Evolutionary conservation across 2,329 filamentous ascomycete genomes (phyloP).

Genomic region (Neofusicoccum umdonicola): DNA sequence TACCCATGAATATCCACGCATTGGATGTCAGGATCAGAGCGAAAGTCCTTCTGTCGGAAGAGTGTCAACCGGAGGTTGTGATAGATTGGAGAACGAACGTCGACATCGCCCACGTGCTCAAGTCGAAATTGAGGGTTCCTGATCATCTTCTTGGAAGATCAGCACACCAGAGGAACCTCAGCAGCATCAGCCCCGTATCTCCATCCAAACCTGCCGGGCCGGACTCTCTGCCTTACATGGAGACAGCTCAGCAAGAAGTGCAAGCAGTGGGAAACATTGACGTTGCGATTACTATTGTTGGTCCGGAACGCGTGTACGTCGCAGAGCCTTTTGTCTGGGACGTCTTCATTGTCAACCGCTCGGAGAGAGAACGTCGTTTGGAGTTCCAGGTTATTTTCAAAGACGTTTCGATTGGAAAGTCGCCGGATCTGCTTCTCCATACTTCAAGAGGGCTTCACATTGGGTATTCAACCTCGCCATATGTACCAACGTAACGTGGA

Average conservation of each 20-base stretch:
- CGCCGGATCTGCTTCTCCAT: conserved; percentile 68
- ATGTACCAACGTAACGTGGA: not conserved
- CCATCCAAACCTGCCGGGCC: conserved; percentile 26
- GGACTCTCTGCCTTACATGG: conserved; percentile 29
- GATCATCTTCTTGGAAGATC: conserved; percentile 45
- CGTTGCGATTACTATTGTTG: conserved; percentile 72
- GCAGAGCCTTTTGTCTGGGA: conserved; percentile 70
- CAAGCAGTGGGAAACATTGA: conserved; percentile 55
- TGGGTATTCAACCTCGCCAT: conserved; percentile 50
- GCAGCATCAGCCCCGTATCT: not conserved
- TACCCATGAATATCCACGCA: conserved; percentile 29
- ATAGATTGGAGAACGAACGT: conserved; percentile 69
- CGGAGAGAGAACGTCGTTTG: conserved; percentile 62
- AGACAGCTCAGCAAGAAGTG: conserved; percentile 23
- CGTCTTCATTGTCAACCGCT: conserved; percentile 74
- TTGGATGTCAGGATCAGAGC: conserved; percentile 61
- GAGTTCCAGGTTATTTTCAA: conserved; percentile 68
- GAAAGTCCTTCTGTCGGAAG: conserved; percentile 55
- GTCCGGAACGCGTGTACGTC: conserved; percentile 58
- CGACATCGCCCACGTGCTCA: conserved; percentile 58
- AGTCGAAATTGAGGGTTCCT: conserved; percentile 36
- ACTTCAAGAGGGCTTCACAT: conserved; percentile 72
- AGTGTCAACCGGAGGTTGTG: conserved; percentile 60
- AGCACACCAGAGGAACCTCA: conserved; percentile 12
- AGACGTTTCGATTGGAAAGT: conserved; percentile 63